Evolutionary conservation across 2,329 filamentous ascomycete genomes (phyloP), one percentile per base, ranked within the genome.

Genomic region (Clarireedia monteithiana): DNA sequence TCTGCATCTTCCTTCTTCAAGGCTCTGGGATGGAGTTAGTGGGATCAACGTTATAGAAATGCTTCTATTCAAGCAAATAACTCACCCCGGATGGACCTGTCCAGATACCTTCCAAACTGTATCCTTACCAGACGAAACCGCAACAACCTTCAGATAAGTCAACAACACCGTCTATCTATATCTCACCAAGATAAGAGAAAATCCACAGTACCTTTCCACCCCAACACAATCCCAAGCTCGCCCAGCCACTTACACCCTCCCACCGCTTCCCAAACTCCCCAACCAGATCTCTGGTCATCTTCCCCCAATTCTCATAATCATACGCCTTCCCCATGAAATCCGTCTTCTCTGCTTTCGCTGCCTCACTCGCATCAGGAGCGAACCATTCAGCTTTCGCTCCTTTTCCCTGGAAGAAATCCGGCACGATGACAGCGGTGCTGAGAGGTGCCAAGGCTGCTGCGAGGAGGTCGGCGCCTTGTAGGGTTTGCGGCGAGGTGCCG

Each of bases 361-460:
- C 84, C 66, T 73, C 50, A 71, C 73, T 20, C 84, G 73, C 40
- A 73, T 74, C 69, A 77, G 73, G 67, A 80, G 39, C 36, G 26
- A 56, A 81, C 72, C 77, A 78, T 17, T 60, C 47, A 79, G 75
- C 45, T 76, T 81, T 12, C 49, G 10, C 66, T 49, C 48, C 42
- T 10, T 52, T 44, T 68, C 88, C 91, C 57, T 87, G 79, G 75
- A 96, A 95, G 79, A 89, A 91, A 73, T 96, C 91, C 17, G 91
- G 91, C 59, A 96, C 91, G 72, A 91, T 88, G 64, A 96, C 88
- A 6, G 40, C n/a, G 3, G 34, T 48, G 10, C 40, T 15, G 63
- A 84, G 82, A 71, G 73, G 68, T 23, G 53, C 50, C 64, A 80
- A 74, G 57, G 76, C 74, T 50, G 72, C 71, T 42, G 81, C 76